A percentile compares a stretch with the other conserved stretches of the same genome.
Conservation (phyloP, 2,329 filamentous ascomycete species). For the Xylaria hypoxylon region DNA sequence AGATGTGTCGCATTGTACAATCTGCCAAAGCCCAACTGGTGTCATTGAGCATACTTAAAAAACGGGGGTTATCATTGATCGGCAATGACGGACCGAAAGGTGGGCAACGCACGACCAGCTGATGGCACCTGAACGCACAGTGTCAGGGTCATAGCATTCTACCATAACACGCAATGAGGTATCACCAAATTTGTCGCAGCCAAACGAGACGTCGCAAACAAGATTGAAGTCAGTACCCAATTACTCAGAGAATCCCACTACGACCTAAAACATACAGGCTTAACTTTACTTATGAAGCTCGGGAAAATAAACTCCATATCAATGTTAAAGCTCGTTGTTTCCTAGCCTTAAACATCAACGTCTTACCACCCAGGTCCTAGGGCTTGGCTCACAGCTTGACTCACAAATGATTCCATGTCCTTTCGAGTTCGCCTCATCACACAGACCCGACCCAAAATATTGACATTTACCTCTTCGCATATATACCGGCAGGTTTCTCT, state of each 20-base stretch:
- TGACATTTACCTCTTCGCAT: neutral
- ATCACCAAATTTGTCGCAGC: neutral
- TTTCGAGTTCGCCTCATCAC: constrained; percentile 7
- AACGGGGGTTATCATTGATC: neutral
- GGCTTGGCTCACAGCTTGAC: constrained; percentile 30
- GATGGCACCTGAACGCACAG: neutral
- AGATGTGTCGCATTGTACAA: no score
- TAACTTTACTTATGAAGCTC: neutral
- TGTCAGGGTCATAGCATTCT: neutral
- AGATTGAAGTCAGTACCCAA: neutral
- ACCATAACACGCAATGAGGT: neutral
- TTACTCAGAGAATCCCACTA: neutral
- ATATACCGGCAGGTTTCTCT: constrained; percentile 14
- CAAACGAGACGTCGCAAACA: neutral
- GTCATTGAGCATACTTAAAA: neutral
- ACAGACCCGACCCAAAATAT: constrained; percentile 6
- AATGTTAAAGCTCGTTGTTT: neutral
- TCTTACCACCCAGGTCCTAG: neutral
- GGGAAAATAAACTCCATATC: neutral
- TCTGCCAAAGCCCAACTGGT: no score
- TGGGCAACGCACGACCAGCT: neutral
- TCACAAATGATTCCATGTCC: constrained; percentile 32
- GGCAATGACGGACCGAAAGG: neutral
- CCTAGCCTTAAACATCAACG: neutral
- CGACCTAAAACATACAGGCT: neutral